Evolutionary conservation across 2,329 filamentous ascomycete genomes (phyloP), one percentile per base, ranked within the genome.

Genomic region (Helminthosporium solani): DNA sequence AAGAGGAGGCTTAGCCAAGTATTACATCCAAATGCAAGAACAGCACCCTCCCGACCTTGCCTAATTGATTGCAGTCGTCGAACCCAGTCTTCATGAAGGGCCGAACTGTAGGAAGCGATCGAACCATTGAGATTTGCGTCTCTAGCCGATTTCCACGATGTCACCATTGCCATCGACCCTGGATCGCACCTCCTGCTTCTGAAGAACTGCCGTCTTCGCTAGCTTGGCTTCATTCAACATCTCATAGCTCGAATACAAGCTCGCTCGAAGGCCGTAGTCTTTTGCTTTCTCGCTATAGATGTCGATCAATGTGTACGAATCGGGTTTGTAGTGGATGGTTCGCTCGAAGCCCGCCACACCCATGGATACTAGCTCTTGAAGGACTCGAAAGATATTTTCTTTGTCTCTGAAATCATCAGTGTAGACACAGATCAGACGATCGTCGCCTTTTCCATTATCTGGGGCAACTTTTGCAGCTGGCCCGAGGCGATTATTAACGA

Each of bases 301-400:
- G n/a, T 68, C 60, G 14, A 77, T 62, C 33, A 73, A 62, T 0
- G 74, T 76, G 49, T 73, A 81, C 67, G 75, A 64, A 78, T 86
- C 85, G 57, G 80, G 80, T 63, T 95, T 95, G 73, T 95, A 95
- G 66, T 88, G 92, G 40, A 94, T 83, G 1, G 75, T 71, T 36
- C 71, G 73, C 3, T 73, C 40, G 19, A 54, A 50, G 6, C 62
- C 57, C 14, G 86, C 75, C 30, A 94, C 70, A 7, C 78, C 82
- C 47, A 90, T 72, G 44, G 83, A 75, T 40, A 78, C 77, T 50
- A 95, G 68, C 53, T 75, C 78, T 47, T 74, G 63, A 31, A 92
- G 71, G 3, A 95, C 86, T 34, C 86, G 78, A 21, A 75, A 77
- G 5, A 95, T 79, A 62, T 95, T 88, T 3, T 77, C 72, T 41